These are phyloP conservation scores for Leccinellum albellum DNA, from an alignment of 768 basidiomycete genomes.

Conservation along the genomic window DNA sequence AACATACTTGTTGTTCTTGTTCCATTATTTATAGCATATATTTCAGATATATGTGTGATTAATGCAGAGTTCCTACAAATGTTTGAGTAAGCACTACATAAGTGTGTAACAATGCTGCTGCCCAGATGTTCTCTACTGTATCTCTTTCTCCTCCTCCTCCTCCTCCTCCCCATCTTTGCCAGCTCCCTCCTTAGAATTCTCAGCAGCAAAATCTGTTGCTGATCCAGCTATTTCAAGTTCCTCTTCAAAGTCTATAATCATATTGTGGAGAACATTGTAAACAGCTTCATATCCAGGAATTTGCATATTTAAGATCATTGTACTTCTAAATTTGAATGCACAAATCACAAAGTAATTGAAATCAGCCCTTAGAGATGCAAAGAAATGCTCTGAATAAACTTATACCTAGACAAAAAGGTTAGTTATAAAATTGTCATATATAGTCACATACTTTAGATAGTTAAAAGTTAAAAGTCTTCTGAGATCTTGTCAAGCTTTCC, in stretches of 20 bases:
- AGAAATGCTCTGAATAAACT: constrained; percentile 8
- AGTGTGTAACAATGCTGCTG: background rate
- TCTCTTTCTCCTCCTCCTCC: background rate
- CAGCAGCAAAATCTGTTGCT: background rate
- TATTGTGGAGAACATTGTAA: constrained; percentile 15
- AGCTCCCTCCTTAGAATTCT: background rate
- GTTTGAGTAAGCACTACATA: background rate
- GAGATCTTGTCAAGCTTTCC: constrained; percentile 10
- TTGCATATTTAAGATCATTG: constrained; percentile 1
- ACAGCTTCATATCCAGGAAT: constrained; percentile 1
- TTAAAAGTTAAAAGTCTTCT: constrained; percentile 23
- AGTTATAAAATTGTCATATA: background rate
- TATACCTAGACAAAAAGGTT: background rate
- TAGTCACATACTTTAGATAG: constrained; percentile 17
- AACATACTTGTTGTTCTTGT: no score
- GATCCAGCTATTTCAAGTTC: background rate
- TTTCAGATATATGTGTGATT: no score
- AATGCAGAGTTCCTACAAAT: background rate
- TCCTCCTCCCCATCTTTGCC: background rate
- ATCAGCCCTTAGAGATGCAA: constrained; percentile 10
- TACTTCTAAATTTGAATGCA: constrained; percentile 7
- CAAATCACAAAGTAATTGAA: constrained; percentile 12
- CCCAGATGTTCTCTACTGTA: background rate
- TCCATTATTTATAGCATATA: no score
- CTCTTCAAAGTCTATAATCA: constrained; percentile 16